phyloP scores from a whole-genome alignment of 306 rosid species.

The Urtica urens region DNA sequence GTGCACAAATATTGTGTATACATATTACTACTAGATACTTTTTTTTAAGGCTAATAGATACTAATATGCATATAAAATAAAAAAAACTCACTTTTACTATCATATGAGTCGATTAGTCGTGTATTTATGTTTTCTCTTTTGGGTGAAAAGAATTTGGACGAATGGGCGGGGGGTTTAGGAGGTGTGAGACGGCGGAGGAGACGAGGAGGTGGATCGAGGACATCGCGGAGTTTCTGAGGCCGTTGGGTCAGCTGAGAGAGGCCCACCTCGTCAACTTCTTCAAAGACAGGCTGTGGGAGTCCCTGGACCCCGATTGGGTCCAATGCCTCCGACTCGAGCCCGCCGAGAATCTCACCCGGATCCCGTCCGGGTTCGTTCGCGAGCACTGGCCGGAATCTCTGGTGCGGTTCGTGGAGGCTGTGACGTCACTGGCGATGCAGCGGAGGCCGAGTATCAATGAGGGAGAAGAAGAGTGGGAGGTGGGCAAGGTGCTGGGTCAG shows the following conservation, averaged over 20 bases:
- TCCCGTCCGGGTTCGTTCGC: slow-evolving; percentile 71
- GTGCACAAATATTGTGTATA: no score
- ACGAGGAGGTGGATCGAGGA: slow-evolving; percentile 62
- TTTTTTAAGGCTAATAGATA: no score
- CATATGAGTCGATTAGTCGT: no score
- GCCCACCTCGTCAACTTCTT: slow-evolving; percentile 82
- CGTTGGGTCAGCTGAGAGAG: slow-evolving; percentile 38
- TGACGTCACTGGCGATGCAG: slow-evolving; percentile 42
- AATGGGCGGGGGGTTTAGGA: no score
- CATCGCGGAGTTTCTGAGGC: slow-evolving; percentile 47
- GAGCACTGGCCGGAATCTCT: slow-evolving; percentile 73
- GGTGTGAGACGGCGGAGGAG: slow-evolving; percentile 38
- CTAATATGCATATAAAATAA: no score
- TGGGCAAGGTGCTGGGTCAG: slow-evolving; percentile 57
- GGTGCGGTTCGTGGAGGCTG: slow-evolving; percentile 36
- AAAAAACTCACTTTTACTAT: no score
- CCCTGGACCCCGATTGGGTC: slow-evolving; percentile 67
- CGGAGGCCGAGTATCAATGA: background rate
- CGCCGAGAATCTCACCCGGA: slow-evolving; percentile 49
- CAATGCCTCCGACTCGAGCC: slow-evolving; percentile 56
- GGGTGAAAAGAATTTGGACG: no score
- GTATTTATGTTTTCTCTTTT: no score
- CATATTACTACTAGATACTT: no score
- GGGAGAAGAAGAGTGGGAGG: slow-evolving; percentile 36
- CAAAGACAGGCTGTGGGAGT: slow-evolving; percentile 69